Conservation (phyloP, 2,329 filamentous ascomycete species). For the Pyrenochaeta sp. region DNA sequence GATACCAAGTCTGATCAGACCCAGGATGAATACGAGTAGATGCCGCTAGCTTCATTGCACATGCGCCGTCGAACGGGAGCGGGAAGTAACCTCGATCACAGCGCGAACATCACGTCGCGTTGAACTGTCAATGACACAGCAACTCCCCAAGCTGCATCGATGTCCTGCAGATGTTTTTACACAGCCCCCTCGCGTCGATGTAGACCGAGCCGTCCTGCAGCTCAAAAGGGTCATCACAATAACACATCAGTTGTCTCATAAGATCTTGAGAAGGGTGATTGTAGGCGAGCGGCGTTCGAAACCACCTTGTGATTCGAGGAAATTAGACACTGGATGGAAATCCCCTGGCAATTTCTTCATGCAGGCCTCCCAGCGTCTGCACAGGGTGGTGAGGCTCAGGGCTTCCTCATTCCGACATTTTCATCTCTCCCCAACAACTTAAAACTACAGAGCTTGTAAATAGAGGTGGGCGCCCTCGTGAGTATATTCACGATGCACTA, state of each 20-base stretch:
- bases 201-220: conserved; percentile 5
- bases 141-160: neutral
- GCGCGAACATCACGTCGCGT: conserved; percentile 21
- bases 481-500: conserved; percentile 1
- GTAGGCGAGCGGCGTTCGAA: conserved; percentile 11
- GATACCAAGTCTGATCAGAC: conserved; percentile 36
- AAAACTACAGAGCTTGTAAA: neutral
- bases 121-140: conserved; percentile 7
- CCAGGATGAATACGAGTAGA: conserved; percentile 35
- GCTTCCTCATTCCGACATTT: conserved; percentile 2
- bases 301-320: conserved; percentile 23
- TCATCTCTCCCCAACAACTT: neutral
- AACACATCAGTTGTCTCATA: conserved; percentile 1
- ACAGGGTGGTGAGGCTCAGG: neutral
- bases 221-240: conserved; percentile 7
- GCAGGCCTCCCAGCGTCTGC: conserved; percentile 4
- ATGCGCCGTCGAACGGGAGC: conserved; percentile 43
- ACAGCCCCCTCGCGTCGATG: neutral
- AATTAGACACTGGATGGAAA: neutral
- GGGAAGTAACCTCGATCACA: conserved; percentile 38
- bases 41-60: conserved; percentile 35
- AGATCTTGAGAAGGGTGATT: conserved; percentile 5
- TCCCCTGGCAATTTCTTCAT: conserved; percentile 17
- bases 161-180: neutral
- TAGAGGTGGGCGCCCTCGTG: neutral